Percentiles rank a stretch among this genome's conserved stretches.
These are phyloP conservation scores for Rhodosporidiobolus odoratus DNA, from an alignment of 768 basidiomycete species.

Conservation along the genomic window DNA sequence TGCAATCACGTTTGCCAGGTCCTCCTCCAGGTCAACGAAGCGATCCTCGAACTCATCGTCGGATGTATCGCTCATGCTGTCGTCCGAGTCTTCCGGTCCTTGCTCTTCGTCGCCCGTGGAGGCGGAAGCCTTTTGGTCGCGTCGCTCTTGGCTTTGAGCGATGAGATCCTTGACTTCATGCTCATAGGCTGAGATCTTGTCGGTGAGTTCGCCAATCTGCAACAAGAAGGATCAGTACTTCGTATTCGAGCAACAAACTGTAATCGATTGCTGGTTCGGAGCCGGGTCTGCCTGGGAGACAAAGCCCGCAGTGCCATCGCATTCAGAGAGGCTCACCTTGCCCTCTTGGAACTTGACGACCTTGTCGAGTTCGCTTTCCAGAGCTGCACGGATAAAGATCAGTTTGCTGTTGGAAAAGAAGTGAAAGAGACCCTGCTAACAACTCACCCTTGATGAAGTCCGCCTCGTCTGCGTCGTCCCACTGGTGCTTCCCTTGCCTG, in stretches of 20 bases:
- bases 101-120: slow-evolving; percentile 46
- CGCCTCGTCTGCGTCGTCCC: slow-evolving; percentile 73
- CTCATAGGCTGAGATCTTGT: slow-evolving; percentile 75
- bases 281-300: too few relatives aligned
- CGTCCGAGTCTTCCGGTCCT: slow-evolving; percentile 41
- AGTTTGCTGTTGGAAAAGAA: neutral
- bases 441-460: slow-evolving; percentile 58
- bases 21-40: slow-evolving; percentile 83
- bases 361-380: slow-evolving; percentile 85
- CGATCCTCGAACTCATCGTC: slow-evolving; percentile 65
- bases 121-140: slow-evolving; percentile 44
- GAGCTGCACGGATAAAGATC: slow-evolving; percentile 45
- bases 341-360: slow-evolving; percentile 85
- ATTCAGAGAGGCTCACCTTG: slow-evolving; percentile 56
- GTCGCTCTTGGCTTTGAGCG: slow-evolving; percentile 45
- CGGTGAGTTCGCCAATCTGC: slow-evolving; percentile 74
- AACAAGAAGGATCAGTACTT: slow-evolving; percentile 1
- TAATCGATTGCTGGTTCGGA: too few relatives aligned
- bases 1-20: slow-evolving; percentile 89
- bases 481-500: slow-evolving; percentile 46
- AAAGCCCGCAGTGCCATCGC: neutral
- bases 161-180: slow-evolving; percentile 74
- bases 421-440: neutral
- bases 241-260: too few relatives aligned
- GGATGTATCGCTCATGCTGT: slow-evolving; percentile 52